These are phyloP conservation scores for Claviceps africana DNA, from an alignment of 2,329 filamentous ascomycete species.

Conservation along the genomic window DNA sequence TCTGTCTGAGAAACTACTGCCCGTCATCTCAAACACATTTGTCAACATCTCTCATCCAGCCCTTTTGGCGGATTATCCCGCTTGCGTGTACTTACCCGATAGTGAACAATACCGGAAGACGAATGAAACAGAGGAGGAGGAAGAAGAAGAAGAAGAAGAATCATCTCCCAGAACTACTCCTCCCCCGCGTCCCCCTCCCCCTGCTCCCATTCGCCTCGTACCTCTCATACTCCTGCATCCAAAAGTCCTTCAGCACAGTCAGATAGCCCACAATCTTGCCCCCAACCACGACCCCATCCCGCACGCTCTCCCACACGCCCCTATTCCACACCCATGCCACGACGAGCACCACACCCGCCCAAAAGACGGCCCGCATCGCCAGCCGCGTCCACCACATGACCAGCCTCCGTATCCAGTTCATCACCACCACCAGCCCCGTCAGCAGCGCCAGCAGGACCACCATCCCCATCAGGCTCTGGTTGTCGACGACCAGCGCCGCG, in stretches of 20 bases:
- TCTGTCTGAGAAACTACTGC: too few species aligned
- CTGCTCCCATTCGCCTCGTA: conserved; percentile 6
- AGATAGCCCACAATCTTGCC: conserved; percentile 32
- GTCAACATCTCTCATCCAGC: too few species aligned
- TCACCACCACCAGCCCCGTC: conserved; percentile 47
- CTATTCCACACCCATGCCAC: conserved; percentile 48
- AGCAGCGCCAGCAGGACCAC: conserved; percentile 20
- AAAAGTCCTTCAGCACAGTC: conserved; percentile 36
- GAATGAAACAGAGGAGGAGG: neutral
- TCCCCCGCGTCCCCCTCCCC: neutral
- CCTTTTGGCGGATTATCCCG: too few species aligned
- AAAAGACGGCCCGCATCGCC: conserved; percentile 48
- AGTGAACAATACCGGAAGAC: too few species aligned
- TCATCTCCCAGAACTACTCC: neutral
- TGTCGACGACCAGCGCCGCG: conserved; percentile 19
- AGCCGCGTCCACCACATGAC: conserved; percentile 68
- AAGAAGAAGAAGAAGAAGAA: conserved; percentile 5
- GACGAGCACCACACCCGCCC: conserved; percentile 41
- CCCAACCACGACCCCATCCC: conserved; percentile 37
- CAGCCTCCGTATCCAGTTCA: conserved; percentile 57
- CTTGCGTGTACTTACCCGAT: too few species aligned
- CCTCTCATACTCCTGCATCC: conserved; percentile 41
- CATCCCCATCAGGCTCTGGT: conserved; percentile 20
- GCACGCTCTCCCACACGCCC: conserved; percentile 48
- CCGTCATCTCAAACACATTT: too few species aligned